Evolutionary conservation across 2,329 filamentous ascomycete genomes (phyloP), one percentile per base, ranked within the genome.

Genomic region (Aspergillus candidus): DNA sequence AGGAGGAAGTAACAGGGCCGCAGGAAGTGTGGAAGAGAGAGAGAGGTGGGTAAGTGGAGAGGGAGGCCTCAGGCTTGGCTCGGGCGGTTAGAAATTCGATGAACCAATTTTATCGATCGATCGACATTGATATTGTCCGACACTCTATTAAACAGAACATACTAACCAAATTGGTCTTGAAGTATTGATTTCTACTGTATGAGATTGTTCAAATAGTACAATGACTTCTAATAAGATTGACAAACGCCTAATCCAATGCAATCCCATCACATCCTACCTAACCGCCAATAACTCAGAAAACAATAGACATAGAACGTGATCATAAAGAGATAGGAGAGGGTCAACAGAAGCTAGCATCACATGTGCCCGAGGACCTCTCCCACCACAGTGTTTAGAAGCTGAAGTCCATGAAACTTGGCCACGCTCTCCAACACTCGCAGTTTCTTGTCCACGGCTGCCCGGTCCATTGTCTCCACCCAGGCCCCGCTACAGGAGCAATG

Each of bases 401-500:
- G 79, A 61, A 97, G 71, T 4, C 81, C 83, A 69, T 93, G 95
- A 61, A 82, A 89, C 56, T 72, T 76, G 6, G 87, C 87, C 38
- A 94, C 90, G 41, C 78, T 82, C 53, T 73, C 75, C 67, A 88
- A 83, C 4, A 95, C 84, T 34, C 66, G 74, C 57, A 97, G 57
- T 61, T 72, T 77, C 61, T 73, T 79, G 58, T 78, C 67, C 18
- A 91, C 71, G 22, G 86, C 85, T 27, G 77, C 79, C 51, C 77
- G 75, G 54, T 83, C 78, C 47, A 90, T 74, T 14, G 82, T 87
- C 52, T 80, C 80, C 13, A 75, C 77, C 93, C 93, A 98, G 47
- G 79, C 78, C 3, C 93, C 93, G 49, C 87, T 88, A 72, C 93
- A 98, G 10, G 83, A 85, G 68, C 94, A 98, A 67, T 97, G 90